Conservation (phyloP, 805 yeast species). For the Tetrapisispora iriomotensis region DNA sequence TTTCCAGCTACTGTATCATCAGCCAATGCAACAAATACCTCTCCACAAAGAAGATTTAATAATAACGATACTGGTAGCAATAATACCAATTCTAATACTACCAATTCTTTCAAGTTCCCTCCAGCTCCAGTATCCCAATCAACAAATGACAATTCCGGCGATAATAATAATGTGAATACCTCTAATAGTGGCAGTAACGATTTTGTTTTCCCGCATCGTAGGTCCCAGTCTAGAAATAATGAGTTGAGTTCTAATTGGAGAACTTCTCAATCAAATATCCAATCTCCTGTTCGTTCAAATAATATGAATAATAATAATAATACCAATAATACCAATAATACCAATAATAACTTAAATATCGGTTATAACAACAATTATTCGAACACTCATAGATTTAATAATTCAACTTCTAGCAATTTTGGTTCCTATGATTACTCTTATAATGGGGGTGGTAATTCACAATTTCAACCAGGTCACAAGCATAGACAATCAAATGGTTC, state of each 20-base stretch:
- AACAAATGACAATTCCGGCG: neutral
- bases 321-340: neutral
- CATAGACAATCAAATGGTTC: constrained; percentile 62
- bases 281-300: constrained; percentile 19
- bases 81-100: too few species aligned
- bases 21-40: neutral
- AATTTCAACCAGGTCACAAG: constrained; percentile 71
- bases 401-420: constrained; percentile 3
- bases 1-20: constrained; percentile 23
- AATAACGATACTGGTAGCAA: neutral
- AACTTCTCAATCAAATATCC: constrained; percentile 34
- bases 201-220: constrained; percentile 23
- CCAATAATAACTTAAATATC: constrained; percentile 1
- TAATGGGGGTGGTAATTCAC: neutral
- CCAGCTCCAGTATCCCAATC: too few species aligned
- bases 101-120: constrained; percentile 27
- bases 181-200: constrained; percentile 18
- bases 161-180: constrained; percentile 1
- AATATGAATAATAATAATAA: constrained; percentile 6
- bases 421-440: neutral
- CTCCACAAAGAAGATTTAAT: neutral
- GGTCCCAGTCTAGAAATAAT: constrained; percentile 21
- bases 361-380: constrained; percentile 1
- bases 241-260: constrained; percentile 51
- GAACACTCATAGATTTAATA: constrained; percentile 17